Base-by-base conservation (phyloP, 1,139 yeast genomes). In the Dujonia santamariae region DNA sequence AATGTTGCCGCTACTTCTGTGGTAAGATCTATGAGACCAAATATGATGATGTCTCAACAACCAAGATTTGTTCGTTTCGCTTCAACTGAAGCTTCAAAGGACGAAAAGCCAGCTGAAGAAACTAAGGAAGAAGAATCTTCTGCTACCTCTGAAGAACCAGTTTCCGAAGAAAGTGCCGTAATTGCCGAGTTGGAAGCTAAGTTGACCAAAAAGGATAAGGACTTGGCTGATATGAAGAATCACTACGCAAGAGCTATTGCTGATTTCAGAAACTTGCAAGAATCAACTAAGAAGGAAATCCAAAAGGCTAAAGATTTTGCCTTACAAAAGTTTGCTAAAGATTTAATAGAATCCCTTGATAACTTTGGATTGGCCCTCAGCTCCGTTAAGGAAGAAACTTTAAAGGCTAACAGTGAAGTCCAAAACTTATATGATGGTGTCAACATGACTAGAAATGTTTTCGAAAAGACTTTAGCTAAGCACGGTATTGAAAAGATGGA, bases 231-330 rank as follows among this genome's bases (percentile, higher is more conserved):
- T 49, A 67, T 85, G 68, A 87, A 86, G 63, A 94, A 87, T 61
- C 80, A 81, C 50, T 82, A 85, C 54, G 73, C 87, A 41, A 78
- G 95, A 51, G 78, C 95, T 20, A 74, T 87, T 37, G 96, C 97
- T 17, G 97, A 90, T 59, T 90, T 87, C 80, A 81, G 96, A 53
- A 87, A 85, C 65, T 71, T 90, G 50, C 97, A 90, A 68, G 94
- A 85, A 53, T 80, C 92, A 31, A 87, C 97, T 44, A 84, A 84
- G 63, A 76, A 85, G 47, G 97, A 90, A 57, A 70, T 86, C 34
- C 82, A 84, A 60, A 85, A 85, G 64, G 90, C 96, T 31, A 83
- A 75, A 57, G 96, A 86, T 56, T 90, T 81, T 64, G 97, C 97
- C 1, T 72, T 90, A 47, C 96, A 88, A 60, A 88, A 86, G 62